Evolutionary conservation across 805 yeast genomes (phyloP), one percentile per base, ranked within the genome.

Genomic region (Phaffomyces opuntiae): DNA sequence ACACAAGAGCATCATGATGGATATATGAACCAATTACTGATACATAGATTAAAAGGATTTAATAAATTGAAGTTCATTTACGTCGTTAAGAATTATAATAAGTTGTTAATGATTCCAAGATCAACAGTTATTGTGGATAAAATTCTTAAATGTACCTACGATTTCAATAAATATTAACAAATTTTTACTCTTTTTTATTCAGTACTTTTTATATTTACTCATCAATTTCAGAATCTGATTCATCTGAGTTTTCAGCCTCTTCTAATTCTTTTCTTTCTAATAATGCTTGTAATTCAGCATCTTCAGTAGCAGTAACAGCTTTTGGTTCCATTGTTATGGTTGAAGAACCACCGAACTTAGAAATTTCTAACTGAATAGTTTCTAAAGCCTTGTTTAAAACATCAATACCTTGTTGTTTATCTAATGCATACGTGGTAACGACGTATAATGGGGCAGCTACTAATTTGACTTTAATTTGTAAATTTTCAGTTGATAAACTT

Each of bases 401-500:
- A 48, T 83, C 85, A 54, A 93, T 76, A 65, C 99, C 99, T 60
- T 80, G 81, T 61, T 79, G 81, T 68, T 93, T 91, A 67, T 93
- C 97, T 61, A 91, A 77, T 43, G 96, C 87, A 65, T 88, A 93
- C 13, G 96, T 86, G 24, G 96, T 87, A 50, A 93, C 74, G 47
- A 91, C 98, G 67, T 90, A 93, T 63, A 90, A 73, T 48, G 99
- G 99, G 41, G 98, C 98, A 51, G 99, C 98, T 43, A 93, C 97
- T 57, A 93, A 78, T 69, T 89, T 88, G 57, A 89, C 96, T 67
- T 87, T 90, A 59, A 93, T 84, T 62, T 87, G 90, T 74, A 86
- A 81, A 48, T 80, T 81, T 58, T 88, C 96, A 36, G 89, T 85
- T 53, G 91, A 78, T 42, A 85, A 69, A 9, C 73, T 78, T 72